phyloP scores from a whole-genome alignment of 768 basidiomycete genomes.

The Termitomyces sp. region DNA sequence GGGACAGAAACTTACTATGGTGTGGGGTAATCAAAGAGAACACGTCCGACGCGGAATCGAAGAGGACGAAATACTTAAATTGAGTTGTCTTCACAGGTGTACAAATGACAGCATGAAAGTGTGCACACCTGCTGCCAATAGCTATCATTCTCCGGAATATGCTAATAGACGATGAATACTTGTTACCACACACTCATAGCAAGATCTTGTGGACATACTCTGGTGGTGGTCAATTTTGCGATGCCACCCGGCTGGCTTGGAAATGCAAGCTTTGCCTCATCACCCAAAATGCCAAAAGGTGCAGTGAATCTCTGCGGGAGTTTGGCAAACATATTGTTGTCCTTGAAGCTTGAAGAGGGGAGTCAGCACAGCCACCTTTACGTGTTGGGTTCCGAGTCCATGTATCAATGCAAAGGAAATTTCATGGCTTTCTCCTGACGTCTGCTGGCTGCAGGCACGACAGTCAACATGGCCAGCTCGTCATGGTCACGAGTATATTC shows the following conservation, averaged over 20 bases:
- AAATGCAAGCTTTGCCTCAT: constrained; percentile 88
- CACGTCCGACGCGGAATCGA: constrained; percentile 87
- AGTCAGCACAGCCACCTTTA: constrained; percentile 7
- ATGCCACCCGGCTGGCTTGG: constrained; percentile 79
- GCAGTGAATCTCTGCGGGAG: constrained; percentile 68
- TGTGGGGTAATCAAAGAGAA: constrained; percentile 84
- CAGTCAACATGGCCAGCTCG: neutral
- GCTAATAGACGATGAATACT: constrained; percentile 40
- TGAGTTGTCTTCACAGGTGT: neutral
- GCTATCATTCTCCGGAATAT: constrained; percentile 67
- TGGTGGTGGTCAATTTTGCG: constrained; percentile 61
- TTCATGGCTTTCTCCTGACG: neutral
- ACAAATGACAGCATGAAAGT: constrained; percentile 16
- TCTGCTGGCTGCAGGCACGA: neutral
- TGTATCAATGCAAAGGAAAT: neutral
- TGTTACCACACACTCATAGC: neutral
- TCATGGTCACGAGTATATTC: neutral
- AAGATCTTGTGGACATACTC: constrained; percentile 44
- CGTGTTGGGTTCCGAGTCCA: neutral
- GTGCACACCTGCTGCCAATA: constrained; percentile 82
- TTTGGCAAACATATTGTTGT: constrained; percentile 55
- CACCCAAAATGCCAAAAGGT: constrained; percentile 74
- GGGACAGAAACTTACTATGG: constrained; percentile 54
- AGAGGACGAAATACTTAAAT: constrained; percentile 70
- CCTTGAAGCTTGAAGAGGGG: neutral